Percentiles rank a stretch among this genome's conserved stretches.
Conservation (phyloP, 2,329 filamentous ascomycete species). For the Mycosphaerella arachidis region DNA sequence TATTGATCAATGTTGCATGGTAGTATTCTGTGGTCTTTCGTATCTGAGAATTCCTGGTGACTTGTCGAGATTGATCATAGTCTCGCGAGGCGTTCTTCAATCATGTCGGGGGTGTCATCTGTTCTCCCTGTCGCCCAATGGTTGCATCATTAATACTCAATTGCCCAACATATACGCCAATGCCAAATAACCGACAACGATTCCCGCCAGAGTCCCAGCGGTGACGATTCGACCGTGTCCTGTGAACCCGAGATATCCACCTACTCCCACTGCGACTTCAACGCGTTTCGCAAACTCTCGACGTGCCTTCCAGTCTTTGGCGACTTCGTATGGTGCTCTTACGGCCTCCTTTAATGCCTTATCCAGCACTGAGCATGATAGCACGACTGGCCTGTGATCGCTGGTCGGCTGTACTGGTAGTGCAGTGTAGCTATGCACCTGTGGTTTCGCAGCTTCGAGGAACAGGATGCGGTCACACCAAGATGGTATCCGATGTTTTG, state of each 20-base stretch:
- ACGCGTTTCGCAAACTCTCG: constrained; percentile 52
- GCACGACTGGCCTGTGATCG: constrained; percentile 80
- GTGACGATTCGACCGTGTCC: constrained; percentile 43
- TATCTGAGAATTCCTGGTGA: background rate
- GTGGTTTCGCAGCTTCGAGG: constrained; percentile 43
- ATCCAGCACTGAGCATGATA: constrained; percentile 57
- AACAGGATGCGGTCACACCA: constrained; percentile 93
- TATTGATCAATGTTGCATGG: constrained; percentile 1
- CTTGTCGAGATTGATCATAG: background rate
- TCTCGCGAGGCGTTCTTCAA: background rate
- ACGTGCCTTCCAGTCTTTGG: constrained; percentile 53
- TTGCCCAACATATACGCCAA: constrained; percentile 2
- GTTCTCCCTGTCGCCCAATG: background rate
- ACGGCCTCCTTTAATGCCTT: constrained; percentile 29
- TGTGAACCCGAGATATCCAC: constrained; percentile 51
- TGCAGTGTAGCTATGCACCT: constrained; percentile 61
- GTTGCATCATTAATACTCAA: background rate
- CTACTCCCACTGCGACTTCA: constrained; percentile 57
- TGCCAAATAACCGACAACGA: constrained; percentile 30
- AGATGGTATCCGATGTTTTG: constrained; percentile 76
- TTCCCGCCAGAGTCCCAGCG: constrained; percentile 28
- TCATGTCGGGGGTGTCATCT: background rate
- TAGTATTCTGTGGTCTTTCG: background rate
- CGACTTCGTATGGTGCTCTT: constrained; percentile 54
- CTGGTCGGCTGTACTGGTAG: constrained; percentile 76